Conservation (phyloP, 139 green algal species). For the Mesotaenium endlicherianum region DNA sequence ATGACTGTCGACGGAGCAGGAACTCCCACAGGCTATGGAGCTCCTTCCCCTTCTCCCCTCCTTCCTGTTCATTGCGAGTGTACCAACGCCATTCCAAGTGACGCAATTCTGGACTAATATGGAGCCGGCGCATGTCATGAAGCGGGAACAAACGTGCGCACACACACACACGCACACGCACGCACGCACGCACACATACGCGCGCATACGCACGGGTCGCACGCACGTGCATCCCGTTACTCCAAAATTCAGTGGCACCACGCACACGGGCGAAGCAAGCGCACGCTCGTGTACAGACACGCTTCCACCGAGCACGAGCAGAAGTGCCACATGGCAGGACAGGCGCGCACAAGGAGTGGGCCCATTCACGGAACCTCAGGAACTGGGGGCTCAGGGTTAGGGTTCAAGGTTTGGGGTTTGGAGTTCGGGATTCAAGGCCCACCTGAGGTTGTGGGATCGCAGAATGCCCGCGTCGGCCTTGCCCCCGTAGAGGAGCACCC, state of each 20-base stretch:
- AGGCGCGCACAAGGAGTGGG: not conserved
- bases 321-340: not conserved
- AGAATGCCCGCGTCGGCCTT: conserved; percentile 10
- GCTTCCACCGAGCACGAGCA: not conserved
- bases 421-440: too few relatives aligned
- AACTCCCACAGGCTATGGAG: too few relatives aligned
- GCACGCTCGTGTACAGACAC: not conserved
- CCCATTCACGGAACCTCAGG: too few relatives aligned
- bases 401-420: too few relatives aligned
- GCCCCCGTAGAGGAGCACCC: conserved; percentile 1
- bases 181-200: not conserved
- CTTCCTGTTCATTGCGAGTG: too few relatives aligned
- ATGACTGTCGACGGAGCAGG: too few relatives aligned
- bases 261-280: not conserved
- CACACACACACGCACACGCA: not conserved
- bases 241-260: not conserved
- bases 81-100: too few relatives aligned
- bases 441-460: not conserved
- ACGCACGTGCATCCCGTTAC: not conserved
- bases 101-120: too few relatives aligned
- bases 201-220: not conserved
- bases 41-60: too few relatives aligned
- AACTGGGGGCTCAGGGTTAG: too few relatives aligned
- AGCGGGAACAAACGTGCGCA: not conserved
- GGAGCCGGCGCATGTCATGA: not conserved